Evolutionary conservation across 129 eudicot genomes (phyloP), one percentile per base, ranked within the genome.

Genomic region (Ambrosia trifida): DNA sequence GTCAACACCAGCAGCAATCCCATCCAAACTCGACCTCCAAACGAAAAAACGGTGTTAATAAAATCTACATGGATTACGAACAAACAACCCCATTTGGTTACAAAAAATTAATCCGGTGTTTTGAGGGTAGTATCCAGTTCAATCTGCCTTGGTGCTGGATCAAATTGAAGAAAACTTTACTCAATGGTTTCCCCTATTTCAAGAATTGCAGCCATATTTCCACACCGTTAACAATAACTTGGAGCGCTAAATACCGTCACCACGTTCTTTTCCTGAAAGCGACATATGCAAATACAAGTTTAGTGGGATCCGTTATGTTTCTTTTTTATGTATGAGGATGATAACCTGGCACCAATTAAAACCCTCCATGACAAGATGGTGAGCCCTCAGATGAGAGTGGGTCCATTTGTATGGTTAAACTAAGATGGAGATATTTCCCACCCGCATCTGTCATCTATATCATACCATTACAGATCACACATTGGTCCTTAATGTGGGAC

Each of bases 121-220:
- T 92, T 89, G 53, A 96, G 89, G 0, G 95, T 89, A 28, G 98
- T 86, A 79, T 92, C 98, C 0, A 96, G 98, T 73, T 92, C 96
- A 64, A 89, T 89, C 81, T 89, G 98, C 67, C 96, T 78, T 36
- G 98, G 98, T 16, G 96, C 96, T 2, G 98, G 98, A 64, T 92
- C 98, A 73, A 92, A 92, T 54, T 92, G 98, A 74, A 92, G 95
- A 80, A 92, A 89, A 62, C 87, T 92, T 74, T 89, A 95, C 49
- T 92, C 98, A 96, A 92, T 92, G 68, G 86, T 84, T 76, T 92
- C 98, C 64, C 98, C 98, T 31, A 92, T 86, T 79, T 89, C 95
- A 6, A 91, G 91, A 28, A 91, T 87, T 20, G 90, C 89, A 69
- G 95, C 95, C 97, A 87, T 91, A 38, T 91, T 91, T 47, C 95